These are phyloP conservation scores for Angomonas ambiguus DNA, from an alignment of 208 protist species.

Conservation along the genomic window DNA sequence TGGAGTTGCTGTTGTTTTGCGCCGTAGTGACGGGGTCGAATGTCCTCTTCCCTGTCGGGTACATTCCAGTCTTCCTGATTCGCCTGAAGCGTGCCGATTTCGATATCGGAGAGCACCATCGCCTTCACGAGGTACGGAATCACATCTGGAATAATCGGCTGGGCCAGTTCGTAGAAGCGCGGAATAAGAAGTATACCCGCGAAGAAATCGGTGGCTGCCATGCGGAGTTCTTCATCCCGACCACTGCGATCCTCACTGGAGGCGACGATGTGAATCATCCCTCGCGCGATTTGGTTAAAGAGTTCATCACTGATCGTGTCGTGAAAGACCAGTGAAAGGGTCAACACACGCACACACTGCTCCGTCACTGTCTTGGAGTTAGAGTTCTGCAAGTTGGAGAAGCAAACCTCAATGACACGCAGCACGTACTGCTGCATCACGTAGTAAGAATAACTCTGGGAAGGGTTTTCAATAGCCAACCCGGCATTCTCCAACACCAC, in stretches of 20 bases:
- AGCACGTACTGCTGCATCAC: conserved; percentile 42
- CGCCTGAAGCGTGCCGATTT: conserved; percentile 80
- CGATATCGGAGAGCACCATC: conserved; percentile 91
- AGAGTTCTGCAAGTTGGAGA: conserved; percentile 49
- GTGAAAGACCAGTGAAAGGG: conserved; percentile 64
- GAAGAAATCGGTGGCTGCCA: conserved; percentile 86
- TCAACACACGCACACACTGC: conserved; percentile 57
- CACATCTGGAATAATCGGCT: conserved; percentile 40
- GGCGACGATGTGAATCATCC: conserved; percentile 55
- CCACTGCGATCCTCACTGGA: conserved; percentile 19
- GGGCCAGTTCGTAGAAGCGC: conserved; percentile 54
- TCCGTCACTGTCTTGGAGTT: conserved; percentile 40
- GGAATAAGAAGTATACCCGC: conserved; percentile 64
- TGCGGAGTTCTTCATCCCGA: conserved; percentile 61
- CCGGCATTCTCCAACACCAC: conserved; percentile 63
- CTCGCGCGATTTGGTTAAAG: conserved; percentile 46
- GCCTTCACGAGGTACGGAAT: conserved; percentile 78
- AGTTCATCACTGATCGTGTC: conserved; percentile 42
- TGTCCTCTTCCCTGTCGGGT: conserved; percentile 79
- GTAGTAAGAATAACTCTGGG: conserved; percentile 38
- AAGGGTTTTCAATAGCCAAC: conserved; percentile 32
- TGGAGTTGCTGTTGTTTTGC: conserved; percentile 39
- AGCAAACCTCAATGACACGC: conserved; percentile 55
- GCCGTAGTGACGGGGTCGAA: conserved; percentile 79
- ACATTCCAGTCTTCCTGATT: conserved; percentile 74